phyloP scores from a whole-genome alignment of 768 basidiomycete genomes.

The Russula ochroleuca region DNA sequence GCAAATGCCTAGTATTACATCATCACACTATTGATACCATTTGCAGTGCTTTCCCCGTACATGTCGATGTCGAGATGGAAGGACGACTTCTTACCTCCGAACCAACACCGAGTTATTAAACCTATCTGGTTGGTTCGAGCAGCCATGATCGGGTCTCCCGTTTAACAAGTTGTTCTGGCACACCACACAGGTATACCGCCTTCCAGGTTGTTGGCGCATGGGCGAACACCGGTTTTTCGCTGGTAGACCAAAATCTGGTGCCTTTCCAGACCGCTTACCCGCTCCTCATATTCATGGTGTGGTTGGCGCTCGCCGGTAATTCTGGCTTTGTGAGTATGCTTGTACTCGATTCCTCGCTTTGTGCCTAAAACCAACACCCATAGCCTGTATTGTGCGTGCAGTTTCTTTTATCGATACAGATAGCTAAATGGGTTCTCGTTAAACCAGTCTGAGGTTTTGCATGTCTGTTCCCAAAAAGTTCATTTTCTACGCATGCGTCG shows the following conservation, averaged over 20 bases:
- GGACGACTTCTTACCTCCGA: constrained; percentile 36
- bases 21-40: constrained; percentile 40
- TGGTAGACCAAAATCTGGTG: constrained; percentile 49
- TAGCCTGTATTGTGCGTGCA: constrained; percentile 38
- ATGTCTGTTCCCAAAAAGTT: constrained; percentile 34
- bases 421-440: not conserved
- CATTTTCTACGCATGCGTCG: not conserved
- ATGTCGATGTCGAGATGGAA: constrained; percentile 39
- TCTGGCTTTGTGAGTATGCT: constrained; percentile 46
- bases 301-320: constrained; percentile 52
- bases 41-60: constrained; percentile 47
- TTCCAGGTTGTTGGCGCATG: constrained; percentile 51
- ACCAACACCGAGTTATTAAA: constrained; percentile 40
- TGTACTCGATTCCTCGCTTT: not conserved
- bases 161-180: not conserved
- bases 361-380: not conserved
- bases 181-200: constrained; percentile 38
- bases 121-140: constrained; percentile 39
- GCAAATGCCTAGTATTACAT: constrained; percentile 42
- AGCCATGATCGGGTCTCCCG: not conserved
- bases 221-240: constrained; percentile 48
- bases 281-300: constrained; percentile 41
- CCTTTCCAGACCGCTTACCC: constrained; percentile 48
- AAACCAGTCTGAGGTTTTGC: constrained; percentile 38
- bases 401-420: not conserved